These are phyloP conservation scores for Phytophthora pini DNA, from an alignment of 352 stramenopile genomes.

Conservation along the genomic window DNA sequence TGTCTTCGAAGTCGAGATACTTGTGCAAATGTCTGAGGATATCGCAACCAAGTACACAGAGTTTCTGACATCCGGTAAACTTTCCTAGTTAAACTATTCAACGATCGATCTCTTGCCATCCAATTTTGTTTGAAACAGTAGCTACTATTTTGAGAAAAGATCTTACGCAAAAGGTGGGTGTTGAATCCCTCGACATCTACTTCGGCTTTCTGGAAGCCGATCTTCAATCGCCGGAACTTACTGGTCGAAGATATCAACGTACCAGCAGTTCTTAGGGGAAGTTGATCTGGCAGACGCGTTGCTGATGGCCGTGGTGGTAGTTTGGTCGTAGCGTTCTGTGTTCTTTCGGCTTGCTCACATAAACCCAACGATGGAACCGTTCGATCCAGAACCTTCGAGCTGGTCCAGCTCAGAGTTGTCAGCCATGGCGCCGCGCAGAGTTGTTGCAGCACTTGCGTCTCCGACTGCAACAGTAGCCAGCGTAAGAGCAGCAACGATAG, in stretches of 20 bases:
- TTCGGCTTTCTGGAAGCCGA: background rate
- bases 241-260: slow-evolving; percentile 14
- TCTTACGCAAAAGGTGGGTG: too few relatives aligned
- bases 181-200: background rate
- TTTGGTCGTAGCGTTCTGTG: background rate
- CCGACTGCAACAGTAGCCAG: too few relatives aligned
- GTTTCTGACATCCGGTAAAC: background rate
- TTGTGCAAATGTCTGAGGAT: too few relatives aligned
- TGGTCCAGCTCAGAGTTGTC: slow-evolving; percentile 1
- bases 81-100: background rate
- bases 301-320: slow-evolving; percentile 8
- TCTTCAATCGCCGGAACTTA: background rate
- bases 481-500: too few relatives aligned
- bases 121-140: too few relatives aligned
- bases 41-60: slow-evolving; percentile 1
- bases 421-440: too few relatives aligned
- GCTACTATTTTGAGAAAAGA: too few relatives aligned
- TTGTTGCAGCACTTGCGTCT: too few relatives aligned
- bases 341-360: slow-evolving; percentile 18
- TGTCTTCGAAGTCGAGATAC: too few relatives aligned
- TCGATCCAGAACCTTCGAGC: slow-evolving; percentile 9
- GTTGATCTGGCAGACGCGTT: slow-evolving; percentile 8
- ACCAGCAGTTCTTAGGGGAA: slow-evolving; percentile 19
- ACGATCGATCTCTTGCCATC: too few relatives aligned
- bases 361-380: background rate